phyloP scores from a whole-genome alignment of 306 rosid species.

The Ormosia emarginata region DNA sequence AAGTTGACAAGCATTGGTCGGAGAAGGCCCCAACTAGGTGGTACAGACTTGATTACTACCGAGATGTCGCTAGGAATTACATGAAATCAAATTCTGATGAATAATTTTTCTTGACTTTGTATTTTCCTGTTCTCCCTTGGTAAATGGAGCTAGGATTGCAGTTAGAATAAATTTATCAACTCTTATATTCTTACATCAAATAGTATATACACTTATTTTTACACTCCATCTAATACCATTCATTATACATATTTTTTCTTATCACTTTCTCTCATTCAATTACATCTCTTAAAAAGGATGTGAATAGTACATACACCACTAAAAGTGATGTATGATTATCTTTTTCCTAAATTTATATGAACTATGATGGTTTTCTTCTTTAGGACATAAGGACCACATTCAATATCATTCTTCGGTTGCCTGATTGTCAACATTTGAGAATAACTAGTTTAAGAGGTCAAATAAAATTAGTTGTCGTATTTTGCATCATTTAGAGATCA shows the following conservation, averaged over 20 bases:
- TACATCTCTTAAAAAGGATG: too few relatives aligned
- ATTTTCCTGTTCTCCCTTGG: background rate
- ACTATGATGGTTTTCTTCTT: background rate
- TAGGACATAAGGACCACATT: background rate
- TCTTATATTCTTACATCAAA: too few relatives aligned
- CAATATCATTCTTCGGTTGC: background rate
- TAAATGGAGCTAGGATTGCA: background rate
- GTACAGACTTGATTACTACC: constrained; percentile 37
- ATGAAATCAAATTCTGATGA: constrained; percentile 12
- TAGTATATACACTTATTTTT: too few relatives aligned
- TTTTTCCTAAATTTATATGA: too few relatives aligned
- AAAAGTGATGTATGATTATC: too few relatives aligned
- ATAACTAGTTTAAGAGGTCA: background rate
- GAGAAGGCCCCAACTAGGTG: constrained; percentile 44
- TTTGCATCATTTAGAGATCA: too few relatives aligned
- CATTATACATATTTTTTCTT: too few relatives aligned
- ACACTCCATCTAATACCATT: too few relatives aligned
- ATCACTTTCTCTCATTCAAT: too few relatives aligned
- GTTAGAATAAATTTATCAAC: background rate
- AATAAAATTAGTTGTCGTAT: background rate
- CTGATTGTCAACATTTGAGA: background rate
- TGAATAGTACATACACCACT: too few relatives aligned
- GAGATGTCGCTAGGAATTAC: constrained; percentile 20
- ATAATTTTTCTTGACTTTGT: background rate
- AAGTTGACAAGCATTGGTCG: constrained; percentile 21